Base-by-base conservation (phyloP, 1,284 basidiomycete species). In the Tilletia indica region DNA sequence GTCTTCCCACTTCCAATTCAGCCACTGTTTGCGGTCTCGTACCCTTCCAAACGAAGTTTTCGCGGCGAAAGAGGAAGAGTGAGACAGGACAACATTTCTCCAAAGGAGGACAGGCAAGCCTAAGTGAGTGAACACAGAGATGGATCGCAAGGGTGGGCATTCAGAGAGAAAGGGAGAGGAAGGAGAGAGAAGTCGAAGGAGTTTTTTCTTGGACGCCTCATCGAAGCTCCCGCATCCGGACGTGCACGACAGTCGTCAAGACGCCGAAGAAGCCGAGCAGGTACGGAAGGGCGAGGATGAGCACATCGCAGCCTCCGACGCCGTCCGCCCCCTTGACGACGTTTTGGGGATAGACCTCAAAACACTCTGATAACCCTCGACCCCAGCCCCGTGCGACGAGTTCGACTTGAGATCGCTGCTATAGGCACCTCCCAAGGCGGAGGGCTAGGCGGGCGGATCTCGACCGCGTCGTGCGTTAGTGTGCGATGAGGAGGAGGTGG, bases 251-350 rank as follows among this genome's bases (percentile, higher is more conserved):
- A 0, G 61, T 69, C n/a, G 67, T 68, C 56, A 78, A 63, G 51
- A 77, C 12, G 45, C 70, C 54, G 58, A 77, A 76, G 72, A 77
- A 75, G 12, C 76, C 76, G 2, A 78, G 45, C 11, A 76, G 70
- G 58, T 78, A 81, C 16, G 70, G 76, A 4, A 79, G 68, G 9
- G 74, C 72, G 39, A 81, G 64, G 64, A 81, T 74, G 34, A 81
- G 56, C 39, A 81, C 64, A 67, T 81, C 76, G 14, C 78, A 68
- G 38, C 73, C 76, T 2, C 72, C 71, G 12, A 68, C 25, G 12
- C 71, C 61, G 67, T 71, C 68, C 16, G 72, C 72, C 6, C n/a
- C n/a, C n/a, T 67, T 21, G 19, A 4, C 2, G 4, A 8, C 49
- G 49, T 4, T 14, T n/a, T 11, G n/a, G 67, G 11, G 48, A 49